Conservation (phyloP, 2,329 filamentous ascomycete species). For the Arachnomyces sp. region DNA sequence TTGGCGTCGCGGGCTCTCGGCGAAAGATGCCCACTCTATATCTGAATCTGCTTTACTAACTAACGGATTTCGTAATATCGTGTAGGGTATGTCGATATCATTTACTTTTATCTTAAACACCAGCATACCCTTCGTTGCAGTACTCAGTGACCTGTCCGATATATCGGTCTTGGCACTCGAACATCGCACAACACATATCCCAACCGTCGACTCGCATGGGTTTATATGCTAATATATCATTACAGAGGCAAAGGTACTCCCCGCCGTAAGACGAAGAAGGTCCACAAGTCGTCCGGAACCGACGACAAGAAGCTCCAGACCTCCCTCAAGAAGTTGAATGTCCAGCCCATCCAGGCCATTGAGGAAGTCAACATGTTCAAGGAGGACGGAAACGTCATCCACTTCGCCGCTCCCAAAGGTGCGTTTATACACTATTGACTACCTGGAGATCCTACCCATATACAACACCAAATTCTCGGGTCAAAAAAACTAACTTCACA, state of each 20-base stretch:
- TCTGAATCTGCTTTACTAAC: slow-evolving; percentile 12
- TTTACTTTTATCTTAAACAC: neutral
- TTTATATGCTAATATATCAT: slow-evolving; percentile 11
- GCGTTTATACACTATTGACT: slow-evolving; percentile 36
- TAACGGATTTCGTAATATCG: slow-evolving; percentile 2
- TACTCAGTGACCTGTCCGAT: neutral
- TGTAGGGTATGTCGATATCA: slow-evolving; percentile 20
- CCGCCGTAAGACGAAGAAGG: slow-evolving; percentile 96
- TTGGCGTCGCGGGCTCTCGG: neutral
- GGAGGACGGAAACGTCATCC: slow-evolving; percentile 98
- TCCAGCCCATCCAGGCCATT: slow-evolving; percentile 97
- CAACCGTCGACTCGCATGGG: neutral
- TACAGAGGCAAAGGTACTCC: slow-evolving; percentile 92
- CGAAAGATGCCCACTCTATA: neutral
- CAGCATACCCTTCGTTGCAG: neutral
- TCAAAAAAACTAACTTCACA: neutral
- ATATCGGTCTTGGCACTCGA: neutral
- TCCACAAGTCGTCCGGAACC: slow-evolving; percentile 81
- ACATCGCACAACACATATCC: slow-evolving; percentile 5
- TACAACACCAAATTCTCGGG: neutral
- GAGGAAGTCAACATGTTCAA: slow-evolving; percentile 99
- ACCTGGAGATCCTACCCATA: slow-evolving; percentile 1
- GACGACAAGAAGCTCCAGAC: slow-evolving; percentile 99
- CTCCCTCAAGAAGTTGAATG: slow-evolving; percentile 97
- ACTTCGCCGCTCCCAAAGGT: slow-evolving; percentile 98